Evolutionary conservation across 2,329 filamentous ascomycete genomes (phyloP), one percentile per base, ranked within the genome.

Genomic region (Xylaria sp.): DNA sequence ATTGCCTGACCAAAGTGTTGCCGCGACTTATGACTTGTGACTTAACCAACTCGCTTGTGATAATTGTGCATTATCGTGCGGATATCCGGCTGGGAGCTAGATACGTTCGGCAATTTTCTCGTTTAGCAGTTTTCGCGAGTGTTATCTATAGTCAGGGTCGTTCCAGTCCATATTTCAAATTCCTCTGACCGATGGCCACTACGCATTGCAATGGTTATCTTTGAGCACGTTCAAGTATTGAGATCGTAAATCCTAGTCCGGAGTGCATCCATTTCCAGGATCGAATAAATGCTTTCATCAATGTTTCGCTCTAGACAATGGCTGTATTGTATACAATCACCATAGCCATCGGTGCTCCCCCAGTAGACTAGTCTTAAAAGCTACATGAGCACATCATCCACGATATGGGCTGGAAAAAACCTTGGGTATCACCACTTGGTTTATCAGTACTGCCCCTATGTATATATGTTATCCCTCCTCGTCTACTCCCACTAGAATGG

Each of bases 1-100:
- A 57, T 59, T 64, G 60, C 48, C 64, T 69, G 34, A 55, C 57
- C 51, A 48, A 66, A 39, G 51, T 36, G 9, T 47, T 47, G 8
- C 14, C 14, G 14, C 42, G 9, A 48, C 21, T 24, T 45, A 60
- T 65, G 12, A n/a, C 4, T 17, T 39, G 53, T 65, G 39, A 63
- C 47, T 36, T 24, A 12, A 30, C 27, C 19, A 51, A 27, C 1
- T 32, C 30, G 34, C 19, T 11, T 7, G 6, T 62, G 27, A 54
- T 27, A n/a, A n/a, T n/a, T n/a, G n/a, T n/a, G n/a, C n/a, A 27
- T 27, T 27, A 27, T 27, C n/a, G 4, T 27, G 24, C 24, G 24
- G 24, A 27, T 27, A 27, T 27, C 24, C 24, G 24, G 24, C 24
- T 27, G 4, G 24, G 30, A 48, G 8, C 32, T 1, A n/a, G 7